Evolutionary conservation across 1,284 basidiomycete species (phyloP).

Genomic region (Tremellales sp.): DNA sequence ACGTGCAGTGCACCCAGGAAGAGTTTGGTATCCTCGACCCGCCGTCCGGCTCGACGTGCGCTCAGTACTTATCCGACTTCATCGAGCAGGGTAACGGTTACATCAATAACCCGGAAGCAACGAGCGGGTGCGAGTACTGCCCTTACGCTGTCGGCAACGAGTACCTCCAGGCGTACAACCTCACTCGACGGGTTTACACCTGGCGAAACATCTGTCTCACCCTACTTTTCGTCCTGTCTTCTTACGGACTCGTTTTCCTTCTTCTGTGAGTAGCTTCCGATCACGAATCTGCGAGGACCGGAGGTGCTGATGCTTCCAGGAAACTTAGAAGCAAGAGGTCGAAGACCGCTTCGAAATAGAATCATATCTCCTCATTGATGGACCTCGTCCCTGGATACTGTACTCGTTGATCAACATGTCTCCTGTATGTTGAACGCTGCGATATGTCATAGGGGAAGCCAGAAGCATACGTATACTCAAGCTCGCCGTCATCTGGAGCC

Average conservation of each 20-base stretch:
- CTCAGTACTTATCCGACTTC: constrained; percentile 30
- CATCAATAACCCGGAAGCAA: constrained; percentile 33
- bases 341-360: constrained; percentile 20
- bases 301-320: constrained; percentile 2
- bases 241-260: constrained; percentile 33
- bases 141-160: constrained; percentile 32
- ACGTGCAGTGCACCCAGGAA: constrained; percentile 30
- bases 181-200: constrained; percentile 25
- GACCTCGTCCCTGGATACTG: too few relatives aligned
- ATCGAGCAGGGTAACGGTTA: constrained; percentile 21
- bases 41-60: constrained; percentile 41
- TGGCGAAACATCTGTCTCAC: constrained; percentile 41
- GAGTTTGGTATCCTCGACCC: constrained; percentile 43
- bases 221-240: constrained; percentile 24
- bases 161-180: constrained; percentile 37
- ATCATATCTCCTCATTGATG: too few relatives aligned
- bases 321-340: constrained; percentile 34
- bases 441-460: too few relatives aligned
- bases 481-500: too few relatives aligned
- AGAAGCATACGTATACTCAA: too few relatives aligned
- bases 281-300: background rate
- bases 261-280: constrained; percentile 19
- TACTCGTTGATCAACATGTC: too few relatives aligned
- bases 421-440: too few relatives aligned
- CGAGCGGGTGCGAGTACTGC: constrained; percentile 37